Conservation (phyloP, 2,329 filamentous ascomycete species). For the Chaetomium globosum region DNA sequence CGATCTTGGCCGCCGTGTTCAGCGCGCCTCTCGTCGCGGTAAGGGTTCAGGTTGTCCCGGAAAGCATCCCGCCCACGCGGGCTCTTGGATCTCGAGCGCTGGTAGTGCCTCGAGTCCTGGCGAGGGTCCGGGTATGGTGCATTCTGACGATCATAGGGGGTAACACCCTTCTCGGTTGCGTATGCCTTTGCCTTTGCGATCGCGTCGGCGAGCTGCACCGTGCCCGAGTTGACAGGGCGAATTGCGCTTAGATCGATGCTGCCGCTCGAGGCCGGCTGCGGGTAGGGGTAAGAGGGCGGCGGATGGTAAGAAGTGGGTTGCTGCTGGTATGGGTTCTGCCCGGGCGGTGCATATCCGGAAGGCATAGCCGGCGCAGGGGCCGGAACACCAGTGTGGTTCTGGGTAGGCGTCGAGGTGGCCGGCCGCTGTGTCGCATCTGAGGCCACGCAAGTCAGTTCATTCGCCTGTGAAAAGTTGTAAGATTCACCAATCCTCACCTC, state of each 20-base stretch:
- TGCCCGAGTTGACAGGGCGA: slow-evolving; percentile 77
- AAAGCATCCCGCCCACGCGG: slow-evolving; percentile 69
- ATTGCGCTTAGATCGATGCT: slow-evolving; percentile 79
- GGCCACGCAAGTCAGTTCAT: slow-evolving; percentile 10
- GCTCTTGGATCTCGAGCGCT: slow-evolving; percentile 74
- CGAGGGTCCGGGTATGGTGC: slow-evolving; percentile 50
- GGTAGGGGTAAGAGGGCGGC: slow-evolving; percentile 43
- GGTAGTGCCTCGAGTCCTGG: slow-evolving; percentile 60
- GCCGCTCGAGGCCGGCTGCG: slow-evolving; percentile 71
- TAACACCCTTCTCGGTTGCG: slow-evolving; percentile 75
- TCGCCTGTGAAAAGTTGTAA: neutral
- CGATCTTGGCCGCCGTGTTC: slow-evolving; percentile 57
- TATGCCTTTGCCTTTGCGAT: slow-evolving; percentile 83
- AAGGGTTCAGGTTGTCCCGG: slow-evolving; percentile 77
- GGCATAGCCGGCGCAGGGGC: slow-evolving; percentile 23
- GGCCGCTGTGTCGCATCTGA: slow-evolving; percentile 35
- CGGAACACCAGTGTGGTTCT: slow-evolving; percentile 32
- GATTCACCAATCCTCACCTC: slow-evolving; percentile 23
- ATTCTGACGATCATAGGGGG: slow-evolving; percentile 61
- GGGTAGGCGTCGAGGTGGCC: slow-evolving; percentile 34
- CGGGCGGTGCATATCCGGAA: slow-evolving; percentile 28
- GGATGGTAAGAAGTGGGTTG: slow-evolving; percentile 32
- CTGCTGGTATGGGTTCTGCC: slow-evolving; percentile 33
- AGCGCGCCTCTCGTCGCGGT: slow-evolving; percentile 80
- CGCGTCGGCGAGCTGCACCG: slow-evolving; percentile 79